Evolutionary conservation across 345 rosid genomes (phyloP).

Genomic region (Melastoma malabathricum): DNA sequence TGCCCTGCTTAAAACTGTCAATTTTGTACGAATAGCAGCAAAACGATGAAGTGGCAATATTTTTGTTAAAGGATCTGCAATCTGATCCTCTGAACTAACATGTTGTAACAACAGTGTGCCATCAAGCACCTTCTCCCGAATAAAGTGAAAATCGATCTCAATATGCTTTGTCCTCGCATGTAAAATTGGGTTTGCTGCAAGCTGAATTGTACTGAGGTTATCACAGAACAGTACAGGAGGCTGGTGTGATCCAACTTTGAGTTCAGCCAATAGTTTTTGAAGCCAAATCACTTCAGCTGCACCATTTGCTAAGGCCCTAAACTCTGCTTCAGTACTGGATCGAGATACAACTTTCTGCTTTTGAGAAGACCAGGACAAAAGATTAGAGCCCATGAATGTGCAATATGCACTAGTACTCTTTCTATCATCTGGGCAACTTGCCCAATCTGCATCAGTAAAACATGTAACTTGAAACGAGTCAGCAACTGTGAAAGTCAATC

Average conservation of each 20-base stretch:
- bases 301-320: not conserved
- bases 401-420: not conserved
- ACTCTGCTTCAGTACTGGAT: slow-evolving; percentile 3
- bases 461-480: not conserved
- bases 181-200: not conserved
- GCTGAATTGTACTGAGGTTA: not conserved
- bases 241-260: not conserved
- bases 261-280: not conserved
- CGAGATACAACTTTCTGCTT: not conserved
- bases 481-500: not conserved
- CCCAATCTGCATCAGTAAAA: not conserved
- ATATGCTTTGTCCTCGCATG: slow-evolving; percentile 7
- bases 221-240: not conserved
- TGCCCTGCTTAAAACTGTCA: too few species aligned
- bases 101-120: not conserved
- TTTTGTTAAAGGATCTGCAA: slow-evolving; percentile 1
- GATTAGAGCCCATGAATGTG: not conserved
- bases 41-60: not conserved
- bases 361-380: fast-evolving
- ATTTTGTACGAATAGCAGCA: too few species aligned
- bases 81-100: not conserved
- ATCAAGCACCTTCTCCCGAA: not conserved
- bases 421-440: not conserved
- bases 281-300: not conserved
- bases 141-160: slow-evolving; percentile 1